Percentiles rank a stretch among this genome's conserved stretches.
Evolutionary conservation across 106 monocot species (phyloP).

Genomic region (Allium fistulosum): DNA sequence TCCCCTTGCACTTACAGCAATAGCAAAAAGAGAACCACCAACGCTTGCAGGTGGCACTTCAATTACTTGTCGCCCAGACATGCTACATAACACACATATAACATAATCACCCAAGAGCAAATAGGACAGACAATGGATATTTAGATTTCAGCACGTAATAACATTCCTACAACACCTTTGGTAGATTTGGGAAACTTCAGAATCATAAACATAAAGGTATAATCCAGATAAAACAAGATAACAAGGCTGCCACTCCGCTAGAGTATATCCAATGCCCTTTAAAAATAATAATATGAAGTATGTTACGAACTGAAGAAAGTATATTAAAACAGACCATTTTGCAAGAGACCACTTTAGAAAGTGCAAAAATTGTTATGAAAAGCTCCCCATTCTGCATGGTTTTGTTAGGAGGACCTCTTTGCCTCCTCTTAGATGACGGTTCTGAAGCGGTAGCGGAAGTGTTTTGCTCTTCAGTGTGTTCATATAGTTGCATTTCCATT

Average conservation of each 20-base stretch:
- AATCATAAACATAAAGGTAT: constrained; percentile 91
- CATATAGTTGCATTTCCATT: too few relatives aligned
- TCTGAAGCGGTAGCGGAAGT: too few relatives aligned
- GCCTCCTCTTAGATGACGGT: too few relatives aligned
- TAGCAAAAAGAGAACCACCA: constrained; percentile 71
- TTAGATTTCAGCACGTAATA: neutral
- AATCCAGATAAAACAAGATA: constrained; percentile 84
- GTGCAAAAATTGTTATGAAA: too few relatives aligned
- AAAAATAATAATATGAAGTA: constrained; percentile 9
- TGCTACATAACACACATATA: constrained; percentile 32
- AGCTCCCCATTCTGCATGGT: too few relatives aligned
- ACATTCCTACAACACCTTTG: constrained; percentile 68
- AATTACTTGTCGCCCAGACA: constrained; percentile 81
- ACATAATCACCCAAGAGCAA: neutral
- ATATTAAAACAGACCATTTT: neutral
- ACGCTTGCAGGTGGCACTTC: constrained; percentile 87
- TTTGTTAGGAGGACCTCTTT: too few relatives aligned
- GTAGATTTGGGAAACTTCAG: constrained; percentile 57
- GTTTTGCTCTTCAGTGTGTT: too few relatives aligned
- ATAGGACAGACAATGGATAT: neutral
- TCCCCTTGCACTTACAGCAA: constrained; percentile 80
- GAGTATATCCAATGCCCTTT: constrained; percentile 87
- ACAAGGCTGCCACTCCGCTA: constrained; percentile 93
- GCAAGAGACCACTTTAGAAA: too few relatives aligned
- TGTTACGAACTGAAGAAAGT: too few relatives aligned